Conservation (phyloP, 106 monocot genomes). For the Dioscorea alata region DNA sequence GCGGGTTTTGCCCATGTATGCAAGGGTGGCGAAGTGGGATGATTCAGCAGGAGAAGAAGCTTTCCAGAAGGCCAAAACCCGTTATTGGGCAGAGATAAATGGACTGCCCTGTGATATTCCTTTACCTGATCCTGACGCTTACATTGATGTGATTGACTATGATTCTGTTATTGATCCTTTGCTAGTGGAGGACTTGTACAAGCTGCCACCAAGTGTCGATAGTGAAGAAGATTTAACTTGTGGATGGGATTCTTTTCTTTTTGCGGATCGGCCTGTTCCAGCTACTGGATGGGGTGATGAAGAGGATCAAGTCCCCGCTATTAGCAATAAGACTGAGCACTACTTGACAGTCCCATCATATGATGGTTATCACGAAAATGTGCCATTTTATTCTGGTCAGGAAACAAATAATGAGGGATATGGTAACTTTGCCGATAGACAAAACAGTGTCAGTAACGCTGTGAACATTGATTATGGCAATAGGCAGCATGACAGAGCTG, state of each 20-base stretch:
- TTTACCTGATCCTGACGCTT: conserved; percentile 11
- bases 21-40: conserved; percentile 3
- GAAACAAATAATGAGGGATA: background rate
- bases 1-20: background rate
- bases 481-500: background rate
- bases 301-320: background rate
- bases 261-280: conserved; percentile 7
- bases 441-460: background rate
- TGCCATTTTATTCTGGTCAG: no score
- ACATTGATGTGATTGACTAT: conserved; percentile 11
- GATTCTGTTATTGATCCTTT: conserved; percentile 8
- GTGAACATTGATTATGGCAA: background rate
- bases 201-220: background rate
- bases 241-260: conserved; percentile 12
- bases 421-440: background rate
- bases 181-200: conserved; percentile 6
- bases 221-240: background rate
- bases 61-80: conserved; percentile 2
- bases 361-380: no score
- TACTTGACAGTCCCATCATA: no score
- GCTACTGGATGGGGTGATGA: conserved; percentile 10
- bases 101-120: background rate
- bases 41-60: conserved; percentile 13
- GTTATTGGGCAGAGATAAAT: conserved; percentile 7
- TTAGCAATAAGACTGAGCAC: background rate